Base-by-base conservation (phyloP, 2,329 filamentous ascomycete genomes). In the Pezicula rhizophila region DNA sequence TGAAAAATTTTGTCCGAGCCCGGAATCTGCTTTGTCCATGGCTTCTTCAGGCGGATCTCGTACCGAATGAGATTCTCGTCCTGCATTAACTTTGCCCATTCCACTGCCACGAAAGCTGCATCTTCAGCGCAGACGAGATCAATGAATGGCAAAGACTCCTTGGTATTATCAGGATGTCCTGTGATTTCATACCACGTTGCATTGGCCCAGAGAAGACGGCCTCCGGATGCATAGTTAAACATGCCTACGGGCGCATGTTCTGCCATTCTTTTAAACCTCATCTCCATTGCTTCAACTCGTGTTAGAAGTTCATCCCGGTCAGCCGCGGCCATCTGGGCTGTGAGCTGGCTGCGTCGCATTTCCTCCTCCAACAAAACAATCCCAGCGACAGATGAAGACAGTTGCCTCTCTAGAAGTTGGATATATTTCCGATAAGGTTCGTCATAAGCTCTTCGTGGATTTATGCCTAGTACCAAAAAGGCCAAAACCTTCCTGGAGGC, bases 211-310 rank as follows among this genome's bases (percentile, higher is more conserved):
- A 42, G 14, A 8, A 42, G 40, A 6, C 23, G 23, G n/a, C 40
- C 40, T 7, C n/a, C 18, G 1, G 40, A 10, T 12, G 11, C 4
- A 15, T 42, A 42, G 25, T 42, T 42, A 20, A 42, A 42, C 40
- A 42, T 42, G 23, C 40, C 40, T 2, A 42, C 40, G 8, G 40
- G 40, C 8, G 40, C 40, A 42, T 42, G 40, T 20, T 42, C 40
- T 11, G 40, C 40, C 40, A 42, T 42, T 42, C 25, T 20, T 28
- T 42, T 42, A 15, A 42, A 42, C 20, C 40, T 25, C 18, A 15
- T 28, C n/a, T 42, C 40, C 40, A 42, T 42, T 28, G 31, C 40
- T 25, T 42, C 40, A 25, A 42, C 40, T 42, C 40, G 23, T 4
- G 20, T 26, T n/a, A 42, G 18, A 26, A 42, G 25, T 26, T 42